These are phyloP conservation scores for Colletotrichum orchidophilum DNA, from an alignment of 2,329 filamentous ascomycete genomes.

Conservation along the genomic window DNA sequence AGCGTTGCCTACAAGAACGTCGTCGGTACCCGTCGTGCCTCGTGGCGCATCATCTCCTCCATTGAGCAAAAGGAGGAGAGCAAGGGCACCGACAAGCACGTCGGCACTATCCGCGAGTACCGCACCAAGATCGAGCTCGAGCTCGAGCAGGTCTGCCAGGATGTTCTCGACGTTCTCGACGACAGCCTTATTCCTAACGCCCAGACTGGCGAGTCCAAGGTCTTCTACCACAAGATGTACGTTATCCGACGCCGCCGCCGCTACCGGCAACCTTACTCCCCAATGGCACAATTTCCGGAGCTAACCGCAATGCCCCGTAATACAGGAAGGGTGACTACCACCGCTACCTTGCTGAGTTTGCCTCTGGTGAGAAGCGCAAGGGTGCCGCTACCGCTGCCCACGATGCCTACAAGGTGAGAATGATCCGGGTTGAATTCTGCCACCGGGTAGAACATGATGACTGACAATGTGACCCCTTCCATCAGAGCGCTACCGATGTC, in stretches of 20 bases:
- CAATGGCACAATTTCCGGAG: constrained; percentile 5
- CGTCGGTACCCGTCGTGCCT: constrained; percentile 96
- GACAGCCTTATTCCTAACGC: constrained; percentile 94
- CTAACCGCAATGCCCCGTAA: constrained; percentile 33
- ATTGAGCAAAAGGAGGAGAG: constrained; percentile 99
- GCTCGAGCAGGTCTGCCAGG: constrained; percentile 97
- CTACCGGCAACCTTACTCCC: neutral
- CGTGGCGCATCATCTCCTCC: constrained; percentile 99
- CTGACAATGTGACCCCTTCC: constrained; percentile 9
- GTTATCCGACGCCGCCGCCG: constrained; percentile 48
- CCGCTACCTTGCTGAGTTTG: constrained; percentile 94
- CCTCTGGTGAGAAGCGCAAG: constrained; percentile 92
- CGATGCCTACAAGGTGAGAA: constrained; percentile 94
- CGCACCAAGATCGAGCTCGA: constrained; percentile 98
- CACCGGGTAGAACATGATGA: neutral
- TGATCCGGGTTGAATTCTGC: neutral
- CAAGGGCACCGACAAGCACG: constrained; percentile 96
- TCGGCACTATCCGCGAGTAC: constrained; percentile 93
- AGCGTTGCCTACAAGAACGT: constrained; percentile 99
- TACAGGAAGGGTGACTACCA: constrained; percentile 96
- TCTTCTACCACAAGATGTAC: constrained; percentile 99
- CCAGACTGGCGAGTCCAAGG: constrained; percentile 97
- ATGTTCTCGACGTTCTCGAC: constrained; percentile 95
- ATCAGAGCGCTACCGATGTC: constrained; percentile 93
- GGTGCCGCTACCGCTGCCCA: constrained; percentile 85